phyloP scores from a whole-genome alignment of 495 filamentous ascomycete species.

The Podospora anserina region DNA sequence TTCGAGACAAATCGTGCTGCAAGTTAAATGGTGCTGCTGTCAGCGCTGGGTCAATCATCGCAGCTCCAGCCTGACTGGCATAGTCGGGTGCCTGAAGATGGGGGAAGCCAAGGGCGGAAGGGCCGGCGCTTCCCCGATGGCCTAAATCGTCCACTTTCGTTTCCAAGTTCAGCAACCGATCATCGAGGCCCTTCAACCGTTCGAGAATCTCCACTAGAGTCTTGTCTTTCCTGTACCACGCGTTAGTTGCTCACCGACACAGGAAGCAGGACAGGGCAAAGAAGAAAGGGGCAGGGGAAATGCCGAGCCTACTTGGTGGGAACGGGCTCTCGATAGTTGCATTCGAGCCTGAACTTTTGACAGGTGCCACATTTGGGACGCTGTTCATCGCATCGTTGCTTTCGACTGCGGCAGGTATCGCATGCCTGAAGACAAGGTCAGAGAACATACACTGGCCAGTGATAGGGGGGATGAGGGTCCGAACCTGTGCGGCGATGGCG shows the following conservation, averaged over 20 bases:
- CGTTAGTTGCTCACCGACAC: constrained; percentile 13
- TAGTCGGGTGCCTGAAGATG: background rate
- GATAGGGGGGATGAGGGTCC: background rate
- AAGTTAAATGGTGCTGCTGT: constrained; percentile 21
- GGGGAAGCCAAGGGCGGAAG: constrained; percentile 8
- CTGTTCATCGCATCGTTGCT: constrained; percentile 88
- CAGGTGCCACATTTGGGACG: constrained; percentile 72
- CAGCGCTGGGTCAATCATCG: constrained; percentile 6
- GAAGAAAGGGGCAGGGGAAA: constrained; percentile 7
- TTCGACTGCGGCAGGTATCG: constrained; percentile 77
- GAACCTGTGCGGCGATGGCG: constrained; percentile 48
- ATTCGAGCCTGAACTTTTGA: constrained; percentile 51
- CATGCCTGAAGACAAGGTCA: constrained; percentile 51
- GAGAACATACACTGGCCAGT: background rate
- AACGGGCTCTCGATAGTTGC: constrained; percentile 58
- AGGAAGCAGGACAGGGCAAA: background rate
- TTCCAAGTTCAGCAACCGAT: constrained; percentile 52
- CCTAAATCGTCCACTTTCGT: constrained; percentile 47
- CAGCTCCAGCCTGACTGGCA: background rate
- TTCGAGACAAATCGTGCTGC: background rate
- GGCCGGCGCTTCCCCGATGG: constrained; percentile 16
- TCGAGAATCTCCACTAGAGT: constrained; percentile 59
- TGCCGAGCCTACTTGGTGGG: constrained; percentile 57
- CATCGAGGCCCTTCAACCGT: constrained; percentile 47
- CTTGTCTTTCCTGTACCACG: constrained; percentile 54